Conservation (phyloP, 2,329 filamentous ascomycete species). For the Diplocarpon rosae region DNA sequence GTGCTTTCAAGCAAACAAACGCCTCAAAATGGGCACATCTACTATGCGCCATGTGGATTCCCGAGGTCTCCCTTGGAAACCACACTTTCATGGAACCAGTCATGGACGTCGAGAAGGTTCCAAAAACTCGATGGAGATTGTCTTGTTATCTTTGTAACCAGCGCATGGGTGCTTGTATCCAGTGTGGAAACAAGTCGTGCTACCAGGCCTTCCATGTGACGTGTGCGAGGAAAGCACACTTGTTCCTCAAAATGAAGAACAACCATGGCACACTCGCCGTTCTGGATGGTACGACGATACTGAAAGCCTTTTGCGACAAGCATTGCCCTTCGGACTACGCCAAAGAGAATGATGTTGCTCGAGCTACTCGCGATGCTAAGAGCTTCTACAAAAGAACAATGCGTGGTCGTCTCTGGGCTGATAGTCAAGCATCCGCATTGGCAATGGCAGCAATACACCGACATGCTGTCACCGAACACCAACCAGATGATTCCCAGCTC, state of each 20-base stretch:
- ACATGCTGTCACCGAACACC: constrained; percentile 53
- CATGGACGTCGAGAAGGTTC: constrained; percentile 95
- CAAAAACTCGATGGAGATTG: constrained; percentile 85
- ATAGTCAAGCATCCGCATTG: constrained; percentile 74
- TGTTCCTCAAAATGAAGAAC: constrained; percentile 96
- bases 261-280: constrained; percentile 68
- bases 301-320: constrained; percentile 94
- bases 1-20: constrained; percentile 96
- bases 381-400: constrained; percentile 84
- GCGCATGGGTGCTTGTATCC: constrained; percentile 95
- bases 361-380: constrained; percentile 71
- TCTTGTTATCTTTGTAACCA: constrained; percentile 95
- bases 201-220: constrained; percentile 97
- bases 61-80: constrained; percentile 90
- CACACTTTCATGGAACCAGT: constrained; percentile 97
- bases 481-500: constrained; percentile 70
- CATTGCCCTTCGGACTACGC: constrained; percentile 87
- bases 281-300: constrained; percentile 65
- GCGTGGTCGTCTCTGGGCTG: constrained; percentile 83
- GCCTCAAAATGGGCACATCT: constrained; percentile 95
- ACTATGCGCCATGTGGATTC: constrained; percentile 96
- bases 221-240: constrained; percentile 74
- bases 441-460: constrained; percentile 65
- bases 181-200: constrained; percentile 95
- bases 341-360: constrained; percentile 71